Conservation (phyloP, 176 grass and related monocot species). For the Cenchrus purpureus region DNA sequence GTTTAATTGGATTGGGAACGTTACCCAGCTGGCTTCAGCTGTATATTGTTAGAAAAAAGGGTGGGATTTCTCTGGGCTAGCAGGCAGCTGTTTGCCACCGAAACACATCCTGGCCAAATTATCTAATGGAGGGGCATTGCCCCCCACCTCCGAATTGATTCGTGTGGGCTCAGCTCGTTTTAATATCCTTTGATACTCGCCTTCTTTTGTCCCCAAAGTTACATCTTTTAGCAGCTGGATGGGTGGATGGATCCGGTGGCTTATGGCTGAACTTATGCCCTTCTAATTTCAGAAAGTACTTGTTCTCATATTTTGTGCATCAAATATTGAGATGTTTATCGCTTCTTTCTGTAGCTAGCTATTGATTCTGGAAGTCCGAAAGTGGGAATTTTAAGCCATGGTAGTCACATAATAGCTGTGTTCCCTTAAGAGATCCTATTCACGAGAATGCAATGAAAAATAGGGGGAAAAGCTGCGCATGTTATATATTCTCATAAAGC, state of each 20-base stretch:
- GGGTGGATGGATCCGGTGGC: slow-evolving; percentile 40
- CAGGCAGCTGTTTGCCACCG: neutral
- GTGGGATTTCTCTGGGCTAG: neutral
- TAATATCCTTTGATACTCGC: neutral
- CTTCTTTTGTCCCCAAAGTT: neutral
- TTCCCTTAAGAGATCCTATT: neutral
- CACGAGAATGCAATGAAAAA: slow-evolving; percentile 6
- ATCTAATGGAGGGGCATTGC: neutral
- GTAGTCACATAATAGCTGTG: neutral
- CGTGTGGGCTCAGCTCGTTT: neutral
- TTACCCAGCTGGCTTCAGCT: neutral
- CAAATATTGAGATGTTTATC: neutral
- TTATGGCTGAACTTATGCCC: neutral
- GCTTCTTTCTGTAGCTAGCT: neutral
- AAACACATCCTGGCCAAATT: neutral
- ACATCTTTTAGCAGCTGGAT: slow-evolving; percentile 19
- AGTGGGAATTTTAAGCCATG: neutral
- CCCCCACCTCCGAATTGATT: neutral
- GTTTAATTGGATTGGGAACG: neutral
- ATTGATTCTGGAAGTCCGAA: slow-evolving; percentile 11
- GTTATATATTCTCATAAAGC: neutral
- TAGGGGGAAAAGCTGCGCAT: neutral
- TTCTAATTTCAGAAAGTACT: neutral
- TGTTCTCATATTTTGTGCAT: neutral
- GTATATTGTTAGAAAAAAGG: neutral